Evolutionary conservation across 2,329 filamentous ascomycete genomes (phyloP), one percentile per base, ranked within the genome.

Genomic region (Raffaelea ambrosiae): DNA sequence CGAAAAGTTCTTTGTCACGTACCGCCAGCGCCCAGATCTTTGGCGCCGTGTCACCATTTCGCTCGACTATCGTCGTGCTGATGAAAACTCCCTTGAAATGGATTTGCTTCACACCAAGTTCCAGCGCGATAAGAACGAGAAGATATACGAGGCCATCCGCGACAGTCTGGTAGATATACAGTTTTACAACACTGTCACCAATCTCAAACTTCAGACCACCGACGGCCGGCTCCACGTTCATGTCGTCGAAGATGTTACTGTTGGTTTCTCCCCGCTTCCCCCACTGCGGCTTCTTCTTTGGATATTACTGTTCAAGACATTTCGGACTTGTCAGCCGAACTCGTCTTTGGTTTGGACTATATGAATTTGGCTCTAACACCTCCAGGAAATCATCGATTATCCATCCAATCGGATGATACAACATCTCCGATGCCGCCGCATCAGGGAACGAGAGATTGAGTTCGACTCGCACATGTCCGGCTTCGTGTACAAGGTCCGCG

Each of bases 1-100:
- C 40, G 93, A 98, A 65, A 98, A 98, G 64, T 97, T 97, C 70
- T 98, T 97, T 64, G 83, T 98, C 53, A 97, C 93, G 0, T 98
- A 87, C 63, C 87, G 89, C 43, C 85, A 95, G 63, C 77, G 78
- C 43, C 82, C 87, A 4, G 84, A 79, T 53, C 72, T 80, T 52
- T 95, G 90, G 87, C 81, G 88, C 48, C 78, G 91, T 44, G 85
- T 98, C 44, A 97, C 93, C 3, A 82, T 98, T 26, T 96, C 93
- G 1, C 80, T 94, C 57, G 93, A 98, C 66, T 98, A 97, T 65
- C 83, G 89, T 50, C 72, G 85, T 59, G 84, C 88, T 4, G 82
- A 84, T 1, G 76, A 79, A 1, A 84, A 86, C 54, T 97, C 91
- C 1, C 74, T 98, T 9, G 93, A 98, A 67, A 77, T 81, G 57